These are phyloP conservation scores for Didymella pomorum DNA, from an alignment of 2,329 filamentous ascomycete species.

Conservation along the genomic window DNA sequence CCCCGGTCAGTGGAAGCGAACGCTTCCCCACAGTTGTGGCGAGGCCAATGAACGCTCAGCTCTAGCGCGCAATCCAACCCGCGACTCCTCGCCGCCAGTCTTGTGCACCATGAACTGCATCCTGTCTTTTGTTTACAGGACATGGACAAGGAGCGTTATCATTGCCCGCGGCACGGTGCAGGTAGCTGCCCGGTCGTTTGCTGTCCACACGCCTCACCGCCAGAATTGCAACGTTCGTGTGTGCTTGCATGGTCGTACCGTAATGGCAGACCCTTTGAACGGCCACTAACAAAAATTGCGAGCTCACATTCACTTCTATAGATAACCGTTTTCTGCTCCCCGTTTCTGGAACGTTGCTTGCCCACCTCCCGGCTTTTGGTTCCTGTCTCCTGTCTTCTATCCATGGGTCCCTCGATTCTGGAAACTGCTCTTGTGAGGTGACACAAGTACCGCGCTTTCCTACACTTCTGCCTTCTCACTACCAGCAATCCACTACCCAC, in stretches of 20 bases:
- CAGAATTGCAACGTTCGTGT: constrained; percentile 13
- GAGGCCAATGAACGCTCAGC: constrained; percentile 12
- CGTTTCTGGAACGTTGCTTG: neutral
- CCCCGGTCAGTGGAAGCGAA: constrained; percentile 25
- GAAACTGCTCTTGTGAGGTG: constrained; percentile 9
- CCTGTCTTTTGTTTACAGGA: constrained; percentile 10
- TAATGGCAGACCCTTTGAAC: constrained; percentile 17
- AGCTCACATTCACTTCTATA: constrained; percentile 17
- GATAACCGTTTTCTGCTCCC: constrained; percentile 7
- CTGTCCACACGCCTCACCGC: constrained; percentile 25
- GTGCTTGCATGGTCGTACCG: constrained; percentile 17
- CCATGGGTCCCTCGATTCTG: constrained; percentile 12
- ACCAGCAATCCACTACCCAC: constrained; percentile 1
- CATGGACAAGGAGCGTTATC: constrained; percentile 8
- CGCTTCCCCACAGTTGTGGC: constrained; percentile 12
- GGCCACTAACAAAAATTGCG: constrained; percentile 18
- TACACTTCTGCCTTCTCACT: constrained; percentile 17
- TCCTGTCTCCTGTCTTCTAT: neutral
- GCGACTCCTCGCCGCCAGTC: constrained; percentile 14
- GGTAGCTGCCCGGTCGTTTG: constrained; percentile 13
- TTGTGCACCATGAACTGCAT: constrained; percentile 20
- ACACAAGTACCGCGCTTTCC: constrained; percentile 14
- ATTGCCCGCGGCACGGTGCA: constrained; percentile 19
- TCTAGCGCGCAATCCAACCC: constrained; percentile 10
- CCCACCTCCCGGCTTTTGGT: neutral